phyloP scores from a whole-genome alignment of 306 rosid genomes.

The Ammopiptanthus mongolicus region DNA sequence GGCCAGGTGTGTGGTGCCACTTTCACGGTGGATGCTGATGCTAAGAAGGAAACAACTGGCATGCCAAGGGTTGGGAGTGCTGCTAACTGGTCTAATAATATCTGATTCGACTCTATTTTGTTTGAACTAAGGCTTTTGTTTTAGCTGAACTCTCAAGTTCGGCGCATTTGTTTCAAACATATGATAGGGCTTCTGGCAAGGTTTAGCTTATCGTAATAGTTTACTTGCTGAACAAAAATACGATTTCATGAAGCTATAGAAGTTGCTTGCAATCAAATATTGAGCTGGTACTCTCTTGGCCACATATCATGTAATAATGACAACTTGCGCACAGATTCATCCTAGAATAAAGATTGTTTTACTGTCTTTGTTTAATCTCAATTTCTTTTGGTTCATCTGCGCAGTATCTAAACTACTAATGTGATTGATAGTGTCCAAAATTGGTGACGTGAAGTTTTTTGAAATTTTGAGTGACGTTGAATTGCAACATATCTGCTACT shows the following conservation, averaged over 20 bases:
- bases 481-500: slow-evolving; percentile 3
- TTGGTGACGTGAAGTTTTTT: background rate
- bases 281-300: slow-evolving; percentile 29
- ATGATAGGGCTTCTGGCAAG: slow-evolving; percentile 19
- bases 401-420: background rate
- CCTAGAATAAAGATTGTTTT: background rate
- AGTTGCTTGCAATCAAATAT: slow-evolving; percentile 30
- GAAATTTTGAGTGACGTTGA: background rate
- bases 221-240: slow-evolving; percentile 7
- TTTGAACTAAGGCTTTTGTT: slow-evolving; percentile 23
- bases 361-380: background rate
- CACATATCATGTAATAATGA: slow-evolving; percentile 42
- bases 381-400: background rate
- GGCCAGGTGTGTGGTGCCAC: slow-evolving; percentile 83
- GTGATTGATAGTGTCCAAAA: background rate
- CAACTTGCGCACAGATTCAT: slow-evolving; percentile 17
- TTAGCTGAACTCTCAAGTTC: slow-evolving; percentile 14
- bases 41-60: slow-evolving; percentile 70
- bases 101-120: slow-evolving; percentile 36
- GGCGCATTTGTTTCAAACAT: slow-evolving; percentile 17
- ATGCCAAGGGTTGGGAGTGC: slow-evolving; percentile 99
- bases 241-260: slow-evolving; percentile 19
- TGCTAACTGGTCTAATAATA: slow-evolving; percentile 85
- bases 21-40: slow-evolving; percentile 72
- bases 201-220: slow-evolving; percentile 22